Evolutionary conservation across 163 green algal species (phyloP).

Genomic region (Picocystis sp.): DNA sequence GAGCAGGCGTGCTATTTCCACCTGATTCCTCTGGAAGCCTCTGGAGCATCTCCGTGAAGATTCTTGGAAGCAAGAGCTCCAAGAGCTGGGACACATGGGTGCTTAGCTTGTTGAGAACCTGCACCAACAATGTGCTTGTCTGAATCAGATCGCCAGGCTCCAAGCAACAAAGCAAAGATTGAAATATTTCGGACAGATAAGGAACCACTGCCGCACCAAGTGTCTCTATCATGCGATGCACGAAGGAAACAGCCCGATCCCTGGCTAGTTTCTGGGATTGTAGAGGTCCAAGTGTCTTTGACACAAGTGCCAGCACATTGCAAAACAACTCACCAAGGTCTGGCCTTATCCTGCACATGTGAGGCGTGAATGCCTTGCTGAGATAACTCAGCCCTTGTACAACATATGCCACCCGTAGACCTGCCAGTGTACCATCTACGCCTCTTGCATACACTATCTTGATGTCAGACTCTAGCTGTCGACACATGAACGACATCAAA

Average conservation of each 20-base stretch:
- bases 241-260: constrained; percentile 51
- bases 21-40: no score
- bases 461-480: constrained; percentile 29
- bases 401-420: background rate
- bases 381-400: constrained; percentile 7
- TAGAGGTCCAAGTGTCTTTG: constrained; percentile 23
- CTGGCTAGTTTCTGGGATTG: constrained; percentile 40
- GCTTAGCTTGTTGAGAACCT: no score
- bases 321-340: constrained; percentile 13
- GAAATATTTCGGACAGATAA: constrained; percentile 40
- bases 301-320: constrained; percentile 17
- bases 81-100: no score
- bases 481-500: constrained; percentile 47
- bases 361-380: background rate
- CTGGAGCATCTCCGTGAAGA: no score
- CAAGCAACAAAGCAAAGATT: constrained; percentile 28
- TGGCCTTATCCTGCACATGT: constrained; percentile 1
- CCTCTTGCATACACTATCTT: constrained; percentile 10
- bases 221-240: constrained; percentile 72
- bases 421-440: background rate
- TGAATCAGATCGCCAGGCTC: no score
- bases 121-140: no score
- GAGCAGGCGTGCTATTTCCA: no score
- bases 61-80: no score
- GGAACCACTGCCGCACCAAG: constrained; percentile 40